Evolutionary conservation across 441 rosid species (phyloP).

Genomic region (Aquilaria agallochum): DNA sequence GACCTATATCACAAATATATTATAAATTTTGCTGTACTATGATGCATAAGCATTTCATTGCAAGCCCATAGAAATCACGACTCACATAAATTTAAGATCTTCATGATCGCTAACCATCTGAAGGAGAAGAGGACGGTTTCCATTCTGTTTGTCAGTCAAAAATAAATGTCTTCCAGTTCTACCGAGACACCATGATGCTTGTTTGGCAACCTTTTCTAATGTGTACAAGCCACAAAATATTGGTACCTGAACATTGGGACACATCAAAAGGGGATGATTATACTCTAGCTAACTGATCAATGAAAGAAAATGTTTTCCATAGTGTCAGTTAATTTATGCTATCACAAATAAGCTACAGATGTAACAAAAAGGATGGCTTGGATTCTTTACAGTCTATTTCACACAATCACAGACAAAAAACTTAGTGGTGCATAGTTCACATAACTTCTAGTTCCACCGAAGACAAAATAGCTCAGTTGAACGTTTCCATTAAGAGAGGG

Average conservation of each 20-base stretch:
- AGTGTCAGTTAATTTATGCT: too few relatives aligned
- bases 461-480: too few relatives aligned
- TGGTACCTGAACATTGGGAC: conserved; percentile 47
- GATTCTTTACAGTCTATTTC: too few relatives aligned
- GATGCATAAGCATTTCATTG: not conserved
- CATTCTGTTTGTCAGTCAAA: conserved; percentile 47
- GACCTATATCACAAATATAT: conserved; percentile 38
- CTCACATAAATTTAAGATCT: conserved; percentile 75
- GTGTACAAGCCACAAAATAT: conserved; percentile 51
- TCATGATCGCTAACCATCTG: conserved; percentile 54
- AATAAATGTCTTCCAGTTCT: conserved; percentile 76
- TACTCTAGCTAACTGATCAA: too few relatives aligned
- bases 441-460: too few relatives aligned
- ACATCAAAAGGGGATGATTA: not conserved
- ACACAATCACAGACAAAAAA: too few relatives aligned
- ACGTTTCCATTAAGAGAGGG: too few relatives aligned
- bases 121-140: conserved; percentile 65
- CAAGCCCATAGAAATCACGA: conserved; percentile 2
- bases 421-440: too few relatives aligned
- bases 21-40: not conserved
- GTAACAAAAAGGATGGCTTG: too few relatives aligned
- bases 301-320: too few relatives aligned
- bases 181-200: conserved; percentile 52
- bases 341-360: too few relatives aligned
- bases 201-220: conserved; percentile 53